Conservation (phyloP, 768 basidiomycete genomes). For the Suillus discolor region DNA sequence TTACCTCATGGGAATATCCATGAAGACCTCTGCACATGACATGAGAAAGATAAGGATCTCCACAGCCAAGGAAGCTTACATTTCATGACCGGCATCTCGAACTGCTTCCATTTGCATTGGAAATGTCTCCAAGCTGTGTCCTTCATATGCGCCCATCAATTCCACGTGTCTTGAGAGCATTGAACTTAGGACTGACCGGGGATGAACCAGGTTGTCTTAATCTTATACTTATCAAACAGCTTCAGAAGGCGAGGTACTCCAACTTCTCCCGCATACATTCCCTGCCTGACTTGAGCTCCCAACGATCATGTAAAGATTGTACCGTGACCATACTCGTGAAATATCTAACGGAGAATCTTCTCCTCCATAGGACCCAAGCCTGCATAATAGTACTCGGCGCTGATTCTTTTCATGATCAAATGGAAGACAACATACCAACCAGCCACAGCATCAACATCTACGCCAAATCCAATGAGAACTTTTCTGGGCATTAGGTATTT, state of each 20-base stretch:
- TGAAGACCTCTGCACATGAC: conserved; percentile 54
- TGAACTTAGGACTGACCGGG: conserved; percentile 46
- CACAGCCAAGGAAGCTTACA: conserved; percentile 37
- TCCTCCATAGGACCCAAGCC: conserved; percentile 78
- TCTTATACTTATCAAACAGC: conserved; percentile 70
- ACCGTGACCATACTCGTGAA: conserved; percentile 44
- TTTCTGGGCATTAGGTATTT: conserved; percentile 50
- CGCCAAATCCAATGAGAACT: conserved; percentile 62
- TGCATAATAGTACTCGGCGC: conserved; percentile 21
- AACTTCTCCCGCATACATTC: conserved; percentile 78
- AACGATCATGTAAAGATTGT: not conserved
- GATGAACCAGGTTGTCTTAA: conserved; percentile 75
- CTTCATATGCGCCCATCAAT: conserved; percentile 28
- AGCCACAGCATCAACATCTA: conserved; percentile 78
- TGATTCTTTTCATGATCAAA: conserved; percentile 1
- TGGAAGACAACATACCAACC: conserved; percentile 54
- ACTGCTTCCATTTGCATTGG: conserved; percentile 69
- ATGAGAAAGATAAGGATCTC: not conserved
- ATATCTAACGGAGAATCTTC: conserved; percentile 73
- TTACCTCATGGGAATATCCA: conserved; percentile 71
- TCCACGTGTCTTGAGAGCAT: not conserved
- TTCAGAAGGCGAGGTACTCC: conserved; percentile 69
- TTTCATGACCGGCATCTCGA: conserved; percentile 73
- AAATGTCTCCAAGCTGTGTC: conserved; percentile 77
- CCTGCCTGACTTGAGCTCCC: conserved; percentile 31